phyloP scores from a whole-genome alignment of 768 basidiomycete species.

The Zangia roseola region DNA sequence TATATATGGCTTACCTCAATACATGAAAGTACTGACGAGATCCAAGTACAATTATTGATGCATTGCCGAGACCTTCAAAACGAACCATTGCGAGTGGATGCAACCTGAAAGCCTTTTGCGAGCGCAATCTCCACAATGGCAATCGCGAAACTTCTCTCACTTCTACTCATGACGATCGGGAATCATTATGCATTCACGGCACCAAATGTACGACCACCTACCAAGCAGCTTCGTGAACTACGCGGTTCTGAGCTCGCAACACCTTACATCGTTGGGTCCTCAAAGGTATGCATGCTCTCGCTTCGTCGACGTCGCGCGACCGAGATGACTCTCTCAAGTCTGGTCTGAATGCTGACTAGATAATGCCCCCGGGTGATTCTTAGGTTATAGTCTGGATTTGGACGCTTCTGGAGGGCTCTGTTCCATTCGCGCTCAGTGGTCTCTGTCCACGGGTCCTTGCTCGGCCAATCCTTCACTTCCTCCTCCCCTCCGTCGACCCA shows the following conservation, averaged over 20 bases:
- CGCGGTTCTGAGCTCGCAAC: neutral
- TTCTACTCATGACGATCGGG: too few species aligned
- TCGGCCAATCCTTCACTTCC: neutral
- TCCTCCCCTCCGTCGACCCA: neutral
- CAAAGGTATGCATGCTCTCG: neutral
- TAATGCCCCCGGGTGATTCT: too few species aligned
- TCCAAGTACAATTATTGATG: too few species aligned
- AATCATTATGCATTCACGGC: neutral
- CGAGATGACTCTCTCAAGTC: too few species aligned
- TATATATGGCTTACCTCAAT: too few species aligned
- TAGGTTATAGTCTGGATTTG: slow-evolving; percentile 3
- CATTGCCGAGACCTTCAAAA: too few species aligned
- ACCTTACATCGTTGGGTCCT: neutral
- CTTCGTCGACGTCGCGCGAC: neutral
- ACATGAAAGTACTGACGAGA: too few species aligned
- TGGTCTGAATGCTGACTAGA: neutral
- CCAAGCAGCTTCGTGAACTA: slow-evolving; percentile 12
- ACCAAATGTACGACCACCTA: neutral
- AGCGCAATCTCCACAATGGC: too few species aligned
- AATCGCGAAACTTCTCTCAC: too few species aligned
- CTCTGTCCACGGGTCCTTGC: slow-evolving; percentile 5
- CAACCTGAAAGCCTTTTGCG: too few species aligned
- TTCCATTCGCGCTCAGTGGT: neutral
- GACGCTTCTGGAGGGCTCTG: slow-evolving; percentile 7
- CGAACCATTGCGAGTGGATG: too few species aligned